These are phyloP conservation scores for Termitomyces sp. DNA, from an alignment of 768 basidiomycete genomes.

Conservation along the genomic window DNA sequence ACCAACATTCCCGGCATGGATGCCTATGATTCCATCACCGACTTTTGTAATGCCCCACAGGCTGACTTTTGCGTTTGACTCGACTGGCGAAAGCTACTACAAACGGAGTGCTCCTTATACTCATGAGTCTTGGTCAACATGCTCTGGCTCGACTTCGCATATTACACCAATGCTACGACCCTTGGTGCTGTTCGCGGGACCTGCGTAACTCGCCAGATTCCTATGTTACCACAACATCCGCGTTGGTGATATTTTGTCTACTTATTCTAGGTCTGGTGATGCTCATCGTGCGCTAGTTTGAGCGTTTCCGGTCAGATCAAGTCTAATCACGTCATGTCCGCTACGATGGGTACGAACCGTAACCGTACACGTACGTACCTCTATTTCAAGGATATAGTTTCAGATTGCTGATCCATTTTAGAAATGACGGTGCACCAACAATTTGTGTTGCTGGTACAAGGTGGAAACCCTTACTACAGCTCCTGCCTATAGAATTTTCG, in stretches of 20 bases:
- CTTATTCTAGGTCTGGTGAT: slow-evolving; percentile 6
- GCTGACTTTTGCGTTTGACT: slow-evolving; percentile 34
- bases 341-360: too few species aligned
- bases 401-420: not conserved
- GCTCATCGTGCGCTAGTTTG: not conserved
- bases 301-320: too few species aligned
- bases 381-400: not conserved
- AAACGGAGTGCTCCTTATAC: slow-evolving; percentile 42
- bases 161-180: slow-evolving; percentile 33
- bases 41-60: slow-evolving; percentile 45
- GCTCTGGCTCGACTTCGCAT: slow-evolving; percentile 53
- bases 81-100: slow-evolving; percentile 29
- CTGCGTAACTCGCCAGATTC: slow-evolving; percentile 36
- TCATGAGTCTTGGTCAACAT: slow-evolving; percentile 48
- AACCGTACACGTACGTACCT: too few species aligned
- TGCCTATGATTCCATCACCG: slow-evolving; percentile 41
- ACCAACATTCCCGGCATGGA: slow-evolving; percentile 4
- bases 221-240: slow-evolving; percentile 50
- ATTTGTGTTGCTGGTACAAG: slow-evolving; percentile 21
- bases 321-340: not conserved
- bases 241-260: slow-evolving; percentile 37
- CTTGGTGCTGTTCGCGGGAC: slow-evolving; percentile 45
- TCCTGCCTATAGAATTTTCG: slow-evolving; percentile 12
- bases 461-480: slow-evolving; percentile 26
- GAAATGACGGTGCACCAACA: slow-evolving; percentile 20